Conservation (phyloP, 352 stramenopile genomes). For the Phytopythium delawarense region DNA sequence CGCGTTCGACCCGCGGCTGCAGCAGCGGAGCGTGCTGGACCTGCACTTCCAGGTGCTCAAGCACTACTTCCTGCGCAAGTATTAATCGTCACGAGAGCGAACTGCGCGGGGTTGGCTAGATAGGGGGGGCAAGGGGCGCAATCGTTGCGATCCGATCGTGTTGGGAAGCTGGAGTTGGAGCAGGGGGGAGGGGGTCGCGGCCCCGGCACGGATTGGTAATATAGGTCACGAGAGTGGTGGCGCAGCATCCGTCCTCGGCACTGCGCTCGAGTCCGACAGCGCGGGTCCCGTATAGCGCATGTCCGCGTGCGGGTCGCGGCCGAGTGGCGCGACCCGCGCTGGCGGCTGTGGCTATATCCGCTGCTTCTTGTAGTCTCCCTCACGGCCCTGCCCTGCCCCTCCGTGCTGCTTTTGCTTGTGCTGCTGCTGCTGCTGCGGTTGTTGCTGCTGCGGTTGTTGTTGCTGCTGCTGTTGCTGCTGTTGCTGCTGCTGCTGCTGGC, state of each 20-base stretch:
- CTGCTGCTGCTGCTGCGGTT: slow-evolving; percentile 13
- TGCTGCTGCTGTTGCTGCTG: slow-evolving; percentile 13
- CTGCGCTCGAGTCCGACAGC: background rate
- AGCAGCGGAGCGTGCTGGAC: slow-evolving; percentile 46
- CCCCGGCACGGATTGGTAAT: background rate
- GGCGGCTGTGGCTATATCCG: slow-evolving; percentile 33
- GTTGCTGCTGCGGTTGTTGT: slow-evolving; percentile 5
- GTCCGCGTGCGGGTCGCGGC: background rate
- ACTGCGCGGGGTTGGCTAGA: background rate
- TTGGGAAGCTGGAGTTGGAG: background rate
- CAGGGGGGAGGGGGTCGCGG: background rate
- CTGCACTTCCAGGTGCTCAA: slow-evolving; percentile 75
- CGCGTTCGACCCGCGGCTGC: slow-evolving; percentile 54
- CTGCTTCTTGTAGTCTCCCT: slow-evolving; percentile 52
- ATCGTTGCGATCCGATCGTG: slow-evolving; percentile 2
- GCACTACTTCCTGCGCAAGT: slow-evolving; percentile 74
- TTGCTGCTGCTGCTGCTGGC: slow-evolving; percentile 12
- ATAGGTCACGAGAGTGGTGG: background rate
- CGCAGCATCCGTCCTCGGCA: background rate
- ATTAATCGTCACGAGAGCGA: slow-evolving; percentile 29
- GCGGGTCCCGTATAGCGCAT: background rate
- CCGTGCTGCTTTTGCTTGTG: slow-evolving; percentile 11
- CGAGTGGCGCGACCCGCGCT: background rate
- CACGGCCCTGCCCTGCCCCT: slow-evolving; percentile 8
- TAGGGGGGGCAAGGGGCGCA: background rate